Evolutionary conservation across 345 rosid genomes (phyloP), one percentile per base, ranked within the genome.

Genomic region (Brassica rapa): DNA sequence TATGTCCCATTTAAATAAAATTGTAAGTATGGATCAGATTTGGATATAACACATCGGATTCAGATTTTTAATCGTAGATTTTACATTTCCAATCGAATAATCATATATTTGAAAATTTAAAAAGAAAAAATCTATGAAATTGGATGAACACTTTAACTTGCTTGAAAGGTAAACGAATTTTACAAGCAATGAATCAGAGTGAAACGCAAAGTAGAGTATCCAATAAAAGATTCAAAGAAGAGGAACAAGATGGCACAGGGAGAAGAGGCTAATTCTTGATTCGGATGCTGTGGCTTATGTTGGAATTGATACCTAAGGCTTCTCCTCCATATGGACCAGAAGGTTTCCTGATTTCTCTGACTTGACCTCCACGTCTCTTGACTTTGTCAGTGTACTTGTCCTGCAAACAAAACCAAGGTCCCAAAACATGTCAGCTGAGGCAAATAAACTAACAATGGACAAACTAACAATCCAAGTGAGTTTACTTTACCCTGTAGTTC

Each of bases 281-380:
- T 70, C 97, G 82, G 64, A 85, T 32, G 71, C 96, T 92, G 56
- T 88, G 53, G 79, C 97, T 94, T 76, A 85, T 83, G 55, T 85
- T 75, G 3, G 85, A 69, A 65, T 90, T 92, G 74, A 94, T 90
- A 61, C 97, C 98, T 4, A 87, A 15, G 5, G 68, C 6, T 79
- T 94, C 98, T 33, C 96, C 98, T 19, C 88, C 90, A 33, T 89
- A 89, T n/a, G 85, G 74, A 32, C 91, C 90, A 0, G 46, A 4
- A 5, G 84, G 86, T 85, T 79, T 86, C 84, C 81, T 86, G 61
- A 90, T 76, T 33, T 83, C 81, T 68, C 83, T 89, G 27, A 85
- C 89, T 68, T 86, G 97, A 62, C 97, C 98, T 77, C 76, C 71
- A 41, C 89, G 83, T 8, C 84, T 75, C 32, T 10, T 78, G 68